Percentiles rank a stretch among this genome's conserved stretches.
Conservation (phyloP, 2,329 filamentous ascomycete genomes). For the Nemania diffusa region DNA sequence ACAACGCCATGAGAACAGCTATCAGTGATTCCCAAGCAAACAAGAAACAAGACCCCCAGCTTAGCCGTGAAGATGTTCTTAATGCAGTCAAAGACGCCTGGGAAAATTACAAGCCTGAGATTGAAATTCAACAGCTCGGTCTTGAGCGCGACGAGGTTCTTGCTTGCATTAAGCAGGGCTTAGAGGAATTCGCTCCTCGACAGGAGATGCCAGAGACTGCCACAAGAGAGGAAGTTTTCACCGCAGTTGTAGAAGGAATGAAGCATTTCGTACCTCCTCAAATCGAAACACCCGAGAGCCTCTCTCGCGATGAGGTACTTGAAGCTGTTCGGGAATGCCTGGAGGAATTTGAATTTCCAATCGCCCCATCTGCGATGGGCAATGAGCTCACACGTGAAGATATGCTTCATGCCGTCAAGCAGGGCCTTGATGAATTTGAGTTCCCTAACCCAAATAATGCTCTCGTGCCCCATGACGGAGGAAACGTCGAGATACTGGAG, state of each 20-base stretch:
- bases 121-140: conserved; percentile 89
- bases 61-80: conserved; percentile 85
- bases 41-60: conserved; percentile 58
- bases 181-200: conserved; percentile 75
- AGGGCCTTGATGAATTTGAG: conserved; percentile 62
- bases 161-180: conserved; percentile 84
- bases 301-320: conserved; percentile 85
- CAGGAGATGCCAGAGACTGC: conserved; percentile 67
- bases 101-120: conserved; percentile 94
- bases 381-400: conserved; percentile 69
- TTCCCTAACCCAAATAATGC: conserved; percentile 50
- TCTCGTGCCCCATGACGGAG: conserved; percentile 54
- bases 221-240: conserved; percentile 84
- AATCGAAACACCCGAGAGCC: conserved; percentile 72
- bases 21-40: conserved; percentile 68
- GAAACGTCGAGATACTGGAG: conserved; percentile 62
- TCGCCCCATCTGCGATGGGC: conserved; percentile 65
- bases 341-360: conserved; percentile 82
- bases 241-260: conserved; percentile 85
- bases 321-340: conserved; percentile 86
- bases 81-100: conserved; percentile 89
- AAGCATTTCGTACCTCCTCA: conserved; percentile 81
- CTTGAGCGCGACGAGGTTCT: conserved; percentile 91
- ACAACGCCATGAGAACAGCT: conserved; percentile 83
- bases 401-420: conserved; percentile 71